Percentiles rank a stretch among this genome's conserved stretches.
Conservation (phyloP, 2,329 filamentous ascomycete species). For the Xylaria digitata region DNA sequence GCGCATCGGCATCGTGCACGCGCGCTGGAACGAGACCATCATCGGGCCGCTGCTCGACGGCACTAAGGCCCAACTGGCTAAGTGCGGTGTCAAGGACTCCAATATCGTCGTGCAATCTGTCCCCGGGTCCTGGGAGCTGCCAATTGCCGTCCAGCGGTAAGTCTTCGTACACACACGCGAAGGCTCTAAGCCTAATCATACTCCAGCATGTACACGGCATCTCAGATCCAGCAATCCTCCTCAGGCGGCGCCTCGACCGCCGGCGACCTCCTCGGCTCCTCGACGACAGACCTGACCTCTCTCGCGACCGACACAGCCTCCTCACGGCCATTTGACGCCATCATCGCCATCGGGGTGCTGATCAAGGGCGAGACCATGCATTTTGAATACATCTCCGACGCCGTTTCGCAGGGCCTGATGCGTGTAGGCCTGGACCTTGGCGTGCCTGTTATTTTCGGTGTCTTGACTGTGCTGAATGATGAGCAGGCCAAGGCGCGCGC, state of each 20-base stretch:
- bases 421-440: conserved; percentile 89
- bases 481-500: conserved; percentile 88
- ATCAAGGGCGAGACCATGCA: conserved; percentile 99
- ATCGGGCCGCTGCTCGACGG: conserved; percentile 87
- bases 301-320: conserved; percentile 54
- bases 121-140: conserved; percentile 93
- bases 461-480: conserved; percentile 89
- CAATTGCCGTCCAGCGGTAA: conserved; percentile 87
- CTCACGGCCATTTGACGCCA: conserved; percentile 81
- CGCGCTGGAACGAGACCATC: conserved; percentile 91
- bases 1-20: conserved; percentile 94
- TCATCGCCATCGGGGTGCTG: conserved; percentile 93
- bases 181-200: conserved; percentile 25
- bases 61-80: conserved; percentile 79
- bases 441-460: conserved; percentile 89
- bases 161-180: conserved; percentile 45
- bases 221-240: conserved; percentile 81
- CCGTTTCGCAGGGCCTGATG: conserved; percentile 93
- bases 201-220: conserved; percentile 81
- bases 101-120: conserved; percentile 93
- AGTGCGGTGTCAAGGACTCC: conserved; percentile 83
- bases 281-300: conserved; percentile 73
- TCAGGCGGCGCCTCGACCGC: conserved; percentile 72
- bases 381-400: conserved; percentile 97
- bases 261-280: conserved; percentile 79